Evolutionary conservation across 495 filamentous ascomycete genomes (phyloP), one percentile per base, ranked within the genome.

Genomic region (Xylaria palmicola): DNA sequence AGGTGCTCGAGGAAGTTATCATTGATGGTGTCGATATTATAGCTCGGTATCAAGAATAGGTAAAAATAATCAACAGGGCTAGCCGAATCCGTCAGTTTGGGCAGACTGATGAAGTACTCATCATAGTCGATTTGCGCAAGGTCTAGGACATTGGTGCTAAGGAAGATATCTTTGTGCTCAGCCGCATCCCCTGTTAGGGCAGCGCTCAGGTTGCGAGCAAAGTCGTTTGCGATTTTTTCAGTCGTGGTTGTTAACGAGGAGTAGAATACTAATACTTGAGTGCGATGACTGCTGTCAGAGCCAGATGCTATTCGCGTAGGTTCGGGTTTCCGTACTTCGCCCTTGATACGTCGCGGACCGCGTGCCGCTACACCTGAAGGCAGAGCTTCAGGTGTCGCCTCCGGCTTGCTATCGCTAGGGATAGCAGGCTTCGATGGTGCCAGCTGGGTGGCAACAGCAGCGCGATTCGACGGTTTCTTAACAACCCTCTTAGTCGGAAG

Each of bases 21-120:
- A 62, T 94, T 83, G 15, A 93, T 84, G 27, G 89, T 93, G 66
- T 96, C 92, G 61, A 96, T 96, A 69, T 97, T 92, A 74, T 96
- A 98, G 34, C 86, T 89, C 2, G 93, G 94, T 12, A 96, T 67
- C 48, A 97, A 70, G 26, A 97, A 70, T 32, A 96, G 80, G 69
- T 97, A 98, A 54, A 97, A 86, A 67, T 88, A 86, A 66, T 86
- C 82, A 1, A 81, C 64, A 10, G 67, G 63, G 7, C 61, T 66
- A 27, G 62, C 59, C 3, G 26, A 4, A 44, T 77, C 75, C 39
- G 80, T 70, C 36, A 69, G 73, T 56, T 84, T 87, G 19, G 83
- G 77, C 3, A 81, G 81, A 0, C 81, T 81, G 54, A 93, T 83
- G 70, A 97, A 97, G 72, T 85, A 96, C 60, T 97, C 91, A 62